Evolutionary conservation across 441 rosid species (phyloP), one percentile per base, ranked within the genome.

Genomic region (Pelargonium australe): DNA sequence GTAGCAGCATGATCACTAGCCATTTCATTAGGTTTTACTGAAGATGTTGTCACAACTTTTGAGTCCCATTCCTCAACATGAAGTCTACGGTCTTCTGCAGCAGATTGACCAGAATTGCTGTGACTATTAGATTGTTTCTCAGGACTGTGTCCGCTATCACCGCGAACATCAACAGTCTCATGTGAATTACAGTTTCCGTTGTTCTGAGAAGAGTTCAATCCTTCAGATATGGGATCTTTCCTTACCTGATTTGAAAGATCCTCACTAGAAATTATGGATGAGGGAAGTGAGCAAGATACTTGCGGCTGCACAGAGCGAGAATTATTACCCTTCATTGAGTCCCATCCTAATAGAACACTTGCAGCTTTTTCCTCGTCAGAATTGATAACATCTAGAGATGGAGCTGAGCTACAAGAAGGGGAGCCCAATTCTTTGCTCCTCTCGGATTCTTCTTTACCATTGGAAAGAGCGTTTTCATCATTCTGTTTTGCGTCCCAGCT

Each of bases 61-160:
- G 87, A 74, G 69, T 81, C 87, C 93, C 91, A 85, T 69, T 75
- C 81, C 58, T 85, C 86, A 25, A 70, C 78, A 64, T 82, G 61
- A 55, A 83, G 80, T 67, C 80, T 76, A 87, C 95, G 87, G 43
- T 85, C 85, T 72, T 87, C 86, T 20, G 83, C 89, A 49, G 86
- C 80, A 44, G 85, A 82, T 72, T 84, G 91, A 61, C 75, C 75
- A 10, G 86, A 82, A 73, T 47, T 72, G 69, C 71, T 80, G 44
- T 74, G 83, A 64, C 81, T 75, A n/a, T 80, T 83, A 58, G 70
- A 80, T 66, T 74, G 80, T 80, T 85, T 85, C 68, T 79, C 78
- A n/a, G 19, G 67, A 31, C 68, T 65, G 17, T 71, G 79, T 62
- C 72, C 83, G 71, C 66, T 40, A 77, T 47, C 62, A 63, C 64